Evolutionary conservation across 805 yeast species (phyloP), one percentile per base, ranked within the genome.

Genomic region (Metschnikowia hibisci): DNA sequence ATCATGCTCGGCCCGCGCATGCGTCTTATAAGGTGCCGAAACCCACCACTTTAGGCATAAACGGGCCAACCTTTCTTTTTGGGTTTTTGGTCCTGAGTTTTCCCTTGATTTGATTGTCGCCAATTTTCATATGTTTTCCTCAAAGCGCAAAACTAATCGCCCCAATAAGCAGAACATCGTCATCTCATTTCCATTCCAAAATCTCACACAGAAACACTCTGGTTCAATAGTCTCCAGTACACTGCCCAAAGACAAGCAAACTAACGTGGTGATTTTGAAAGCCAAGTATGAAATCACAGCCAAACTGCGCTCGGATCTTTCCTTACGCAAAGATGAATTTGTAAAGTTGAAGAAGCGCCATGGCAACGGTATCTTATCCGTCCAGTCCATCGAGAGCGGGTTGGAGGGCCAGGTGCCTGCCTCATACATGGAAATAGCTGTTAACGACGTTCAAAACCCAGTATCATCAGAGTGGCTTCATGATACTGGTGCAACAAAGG

Each of bases 311-410:
- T 54, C 56, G 20, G 73, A 69, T 41, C 45, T 69, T 22, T 46
- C 57, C 8, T 56, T 66, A 4, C 45, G 44, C 7, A 45, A 58
- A 12, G 54, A 57, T 5, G 69, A 65, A 11, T 62, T 60, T 46
- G 51, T 67, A 28, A 61, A 61, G 43, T 48, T 68, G 11, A 27
- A 68, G 4, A 62, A 63, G 16, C 53, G 67, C 23, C 64, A 63
- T 3, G 73, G 71, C 2, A 65, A 66, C 46, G 74, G 74, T 18
- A 68, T 73, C 74, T 42, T 69, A 20, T 44, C 53, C 30, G 73
- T 69, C 3, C 61, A 61, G 43, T 44, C 49, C 14, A 45, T 68
- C 20, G 61, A 58, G 32, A 47, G 55, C 11, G 45, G 43, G 18
- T 45, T 44, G 8, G 51, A 47, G 26, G 74, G 74, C 0, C 50